Evolutionary conservation across 768 basidiomycete genomes (phyloP).

Genomic region (Suillus brevipes): DNA sequence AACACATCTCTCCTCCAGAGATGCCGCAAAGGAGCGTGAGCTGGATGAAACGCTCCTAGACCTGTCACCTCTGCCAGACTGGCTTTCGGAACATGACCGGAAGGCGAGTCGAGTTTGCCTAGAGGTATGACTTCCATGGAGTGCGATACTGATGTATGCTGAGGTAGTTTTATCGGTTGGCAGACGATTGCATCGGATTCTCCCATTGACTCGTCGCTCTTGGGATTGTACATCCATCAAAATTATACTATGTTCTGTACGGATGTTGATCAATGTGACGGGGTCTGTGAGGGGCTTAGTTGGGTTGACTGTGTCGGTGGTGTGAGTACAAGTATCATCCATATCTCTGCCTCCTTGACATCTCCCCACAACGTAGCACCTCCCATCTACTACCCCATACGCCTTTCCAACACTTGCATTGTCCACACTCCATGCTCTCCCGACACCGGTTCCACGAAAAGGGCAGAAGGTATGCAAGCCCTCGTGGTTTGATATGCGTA

Average conservation of each 20-base stretch:
- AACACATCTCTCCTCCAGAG: slow-evolving; percentile 57
- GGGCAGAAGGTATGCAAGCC: slow-evolving; percentile 88
- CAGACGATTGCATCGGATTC: slow-evolving; percentile 79
- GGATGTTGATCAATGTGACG: slow-evolving; percentile 71
- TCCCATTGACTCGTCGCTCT: slow-evolving; percentile 88
- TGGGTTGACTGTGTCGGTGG: slow-evolving; percentile 69
- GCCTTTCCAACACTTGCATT: slow-evolving; percentile 82
- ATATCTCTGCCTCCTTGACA: neutral
- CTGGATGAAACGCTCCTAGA: slow-evolving; percentile 56
- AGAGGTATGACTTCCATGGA: slow-evolving; percentile 49
- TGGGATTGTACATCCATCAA: slow-evolving; percentile 90
- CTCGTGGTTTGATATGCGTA: slow-evolving; percentile 70
- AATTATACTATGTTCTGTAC: slow-evolving; percentile 87
- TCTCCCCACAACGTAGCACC: slow-evolving; percentile 46
- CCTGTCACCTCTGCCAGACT: slow-evolving; percentile 55
- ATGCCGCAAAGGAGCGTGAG: slow-evolving; percentile 59
- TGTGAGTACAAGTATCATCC: slow-evolving; percentile 37
- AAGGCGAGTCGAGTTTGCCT: slow-evolving; percentile 73
- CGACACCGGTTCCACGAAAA: slow-evolving; percentile 76
- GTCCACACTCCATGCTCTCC: slow-evolving; percentile 85
- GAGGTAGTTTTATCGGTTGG: neutral
- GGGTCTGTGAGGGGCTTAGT: slow-evolving; percentile 73
- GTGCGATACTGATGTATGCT: neutral
- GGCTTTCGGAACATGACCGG: slow-evolving; percentile 61
- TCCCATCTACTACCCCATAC: slow-evolving; percentile 67